Evolutionary conservation across 2,329 filamentous ascomycete genomes (phyloP).

Genomic region (Capronia coronata): DNA sequence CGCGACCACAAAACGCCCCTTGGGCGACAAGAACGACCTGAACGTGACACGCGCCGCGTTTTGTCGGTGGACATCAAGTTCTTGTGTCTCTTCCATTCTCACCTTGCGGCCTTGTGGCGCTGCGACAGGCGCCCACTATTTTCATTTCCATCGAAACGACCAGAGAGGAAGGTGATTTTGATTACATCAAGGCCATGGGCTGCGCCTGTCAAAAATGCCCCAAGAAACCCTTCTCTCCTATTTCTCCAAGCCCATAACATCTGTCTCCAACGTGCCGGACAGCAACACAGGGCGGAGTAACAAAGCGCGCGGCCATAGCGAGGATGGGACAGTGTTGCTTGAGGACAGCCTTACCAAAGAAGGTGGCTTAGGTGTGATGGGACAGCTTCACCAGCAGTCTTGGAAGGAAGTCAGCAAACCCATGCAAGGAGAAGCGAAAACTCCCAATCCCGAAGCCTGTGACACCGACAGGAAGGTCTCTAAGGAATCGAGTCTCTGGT

Average conservation of each 20-base stretch:
- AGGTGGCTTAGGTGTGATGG: neutral
- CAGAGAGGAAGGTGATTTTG: too few species aligned
- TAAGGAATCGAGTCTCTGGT: neutral
- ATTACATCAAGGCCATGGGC: neutral
- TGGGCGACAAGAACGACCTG: neutral
- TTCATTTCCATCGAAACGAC: neutral
- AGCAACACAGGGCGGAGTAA: neutral
- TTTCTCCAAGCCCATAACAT: conserved; percentile 18
- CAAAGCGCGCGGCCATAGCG: neutral
- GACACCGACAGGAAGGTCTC: neutral
- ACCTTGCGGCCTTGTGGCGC: neutral
- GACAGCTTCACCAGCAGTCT: neutral
- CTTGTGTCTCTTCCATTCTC: neutral
- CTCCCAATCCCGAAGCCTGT: neutral
- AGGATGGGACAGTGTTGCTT: neutral
- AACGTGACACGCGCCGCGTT: neutral
- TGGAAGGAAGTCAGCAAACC: neutral
- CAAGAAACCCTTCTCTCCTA: conserved; percentile 21
- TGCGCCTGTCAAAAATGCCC: conserved; percentile 7
- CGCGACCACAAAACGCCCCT: neutral
- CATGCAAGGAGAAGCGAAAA: neutral
- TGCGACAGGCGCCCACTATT: neutral
- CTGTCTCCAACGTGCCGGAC: neutral
- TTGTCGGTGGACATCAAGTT: neutral
- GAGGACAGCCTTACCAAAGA: neutral